These are phyloP conservation scores for Yamadazyma olivae DNA, from an alignment of 805 yeast species.

Conservation along the genomic window DNA sequence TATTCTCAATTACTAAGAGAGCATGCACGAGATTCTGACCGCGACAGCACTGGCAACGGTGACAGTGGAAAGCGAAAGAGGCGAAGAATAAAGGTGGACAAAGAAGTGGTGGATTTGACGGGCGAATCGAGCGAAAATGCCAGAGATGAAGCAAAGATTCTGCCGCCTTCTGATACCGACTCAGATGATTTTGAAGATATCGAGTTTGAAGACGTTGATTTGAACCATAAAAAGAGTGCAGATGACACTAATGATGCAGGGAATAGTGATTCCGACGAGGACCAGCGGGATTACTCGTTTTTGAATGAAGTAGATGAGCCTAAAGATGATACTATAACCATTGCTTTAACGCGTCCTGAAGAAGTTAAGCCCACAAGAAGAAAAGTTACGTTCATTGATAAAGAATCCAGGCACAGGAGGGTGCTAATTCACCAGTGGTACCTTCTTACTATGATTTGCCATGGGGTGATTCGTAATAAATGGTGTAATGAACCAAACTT, in stretches of 20 bases:
- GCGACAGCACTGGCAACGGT: too few species aligned
- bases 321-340: conserved; percentile 4
- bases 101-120: background rate
- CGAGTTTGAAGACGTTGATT: conserved; percentile 9
- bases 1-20: conserved; percentile 14
- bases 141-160: too few species aligned
- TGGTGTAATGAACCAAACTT: conserved; percentile 64
- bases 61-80: too few species aligned
- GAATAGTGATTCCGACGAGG: conserved; percentile 1
- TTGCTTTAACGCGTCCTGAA: conserved; percentile 6
- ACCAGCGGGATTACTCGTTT: conserved; percentile 7
- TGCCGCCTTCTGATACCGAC: conserved; percentile 11
- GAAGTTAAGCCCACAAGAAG: conserved; percentile 18
- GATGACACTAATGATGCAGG: background rate
- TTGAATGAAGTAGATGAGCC: conserved; percentile 1
- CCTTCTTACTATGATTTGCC: conserved; percentile 57
- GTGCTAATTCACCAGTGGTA: conserved; percentile 55
- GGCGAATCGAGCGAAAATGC: too few species aligned
- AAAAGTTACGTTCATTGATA: conserved; percentile 37
- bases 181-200: conserved; percentile 25
- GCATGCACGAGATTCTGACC: background rate
- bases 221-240: background rate
- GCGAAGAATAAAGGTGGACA: too few species aligned
- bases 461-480: conserved; percentile 64
- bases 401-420: conserved; percentile 56